Conservation (phyloP, 805 yeast genomes). For the Monosporozyma servazzii region DNA sequence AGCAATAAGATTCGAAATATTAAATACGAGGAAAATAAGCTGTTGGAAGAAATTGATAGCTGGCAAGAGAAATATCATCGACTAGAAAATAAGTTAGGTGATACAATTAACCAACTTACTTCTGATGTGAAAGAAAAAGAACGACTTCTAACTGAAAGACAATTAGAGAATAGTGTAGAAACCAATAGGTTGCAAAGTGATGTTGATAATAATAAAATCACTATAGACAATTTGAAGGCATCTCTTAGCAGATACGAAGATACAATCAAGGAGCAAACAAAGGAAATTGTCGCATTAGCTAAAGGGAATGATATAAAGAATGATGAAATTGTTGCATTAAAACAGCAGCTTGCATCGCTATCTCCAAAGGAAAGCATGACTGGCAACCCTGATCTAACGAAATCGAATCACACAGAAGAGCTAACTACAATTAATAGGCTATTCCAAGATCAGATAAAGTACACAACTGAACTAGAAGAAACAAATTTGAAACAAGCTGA, state of each 20-base stretch:
- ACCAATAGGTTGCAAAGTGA: slow-evolving; percentile 11
- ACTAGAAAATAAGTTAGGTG: slow-evolving; percentile 13
- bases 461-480: slow-evolving; percentile 41
- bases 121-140: slow-evolving; percentile 7
- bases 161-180: slow-evolving; percentile 27
- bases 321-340: slow-evolving; percentile 16
- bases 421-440: slow-evolving; percentile 28
- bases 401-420: slow-evolving; percentile 29
- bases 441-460: slow-evolving; percentile 36
- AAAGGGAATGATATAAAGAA: slow-evolving; percentile 17
- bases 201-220: slow-evolving; percentile 11
- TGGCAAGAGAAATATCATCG: neutral
- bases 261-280: slow-evolving; percentile 17
- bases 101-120: slow-evolving; percentile 12
- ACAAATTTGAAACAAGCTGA: slow-evolving; percentile 45
- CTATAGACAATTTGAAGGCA: slow-evolving; percentile 13
- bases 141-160: slow-evolving; percentile 30
- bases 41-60: neutral
- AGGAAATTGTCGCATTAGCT: slow-evolving; percentile 18
- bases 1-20: neutral
- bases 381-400: slow-evolving; percentile 1
- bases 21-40: neutral
- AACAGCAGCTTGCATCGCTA: slow-evolving; percentile 11
- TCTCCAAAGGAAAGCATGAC: neutral
- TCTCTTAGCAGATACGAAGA: slow-evolving; percentile 18